These are phyloP conservation scores for Euphorbia corollata DNA, from an alignment of 441 rosid genomes.

Conservation along the genomic window DNA sequence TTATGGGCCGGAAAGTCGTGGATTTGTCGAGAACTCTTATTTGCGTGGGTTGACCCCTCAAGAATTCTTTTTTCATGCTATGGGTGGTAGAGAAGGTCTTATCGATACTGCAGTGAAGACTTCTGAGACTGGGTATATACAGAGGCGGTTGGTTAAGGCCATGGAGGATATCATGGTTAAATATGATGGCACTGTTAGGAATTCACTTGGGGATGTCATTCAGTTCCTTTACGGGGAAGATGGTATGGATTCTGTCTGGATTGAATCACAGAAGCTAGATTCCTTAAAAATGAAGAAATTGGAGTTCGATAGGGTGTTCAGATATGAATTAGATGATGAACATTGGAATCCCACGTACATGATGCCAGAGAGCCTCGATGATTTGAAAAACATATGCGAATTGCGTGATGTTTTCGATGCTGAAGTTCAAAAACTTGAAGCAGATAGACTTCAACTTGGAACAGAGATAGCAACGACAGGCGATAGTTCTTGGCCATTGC, in stretches of 20 bases:
- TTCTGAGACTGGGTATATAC: conserved; percentile 98
- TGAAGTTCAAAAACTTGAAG: conserved; percentile 78
- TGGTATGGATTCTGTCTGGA: conserved; percentile 99
- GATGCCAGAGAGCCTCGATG: conserved; percentile 73
- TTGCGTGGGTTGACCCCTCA: conserved; percentile 98
- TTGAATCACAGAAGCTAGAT: conserved; percentile 86
- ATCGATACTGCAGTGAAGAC: conserved; percentile 98
- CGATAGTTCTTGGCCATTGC: conserved; percentile 84
- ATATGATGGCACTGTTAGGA: conserved; percentile 97
- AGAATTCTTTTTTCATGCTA: conserved; percentile 97
- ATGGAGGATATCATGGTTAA: conserved; percentile 99
- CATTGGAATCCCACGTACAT: conserved; percentile 81
- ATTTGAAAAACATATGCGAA: conserved; percentile 75
- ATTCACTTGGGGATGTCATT: conserved; percentile 93
- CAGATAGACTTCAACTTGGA: conserved; percentile 72
- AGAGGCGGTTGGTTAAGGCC: conserved; percentile 96
- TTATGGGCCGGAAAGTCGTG: conserved; percentile 98
- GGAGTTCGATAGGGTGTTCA: conserved; percentile 67
- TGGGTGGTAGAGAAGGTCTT: conserved; percentile 99
- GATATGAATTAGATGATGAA: conserved; percentile 69
- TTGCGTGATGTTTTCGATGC: conserved; percentile 87
- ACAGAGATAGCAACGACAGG: conserved; percentile 87
- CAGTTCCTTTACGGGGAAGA: conserved; percentile 99
- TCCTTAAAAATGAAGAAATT: conserved; percentile 78
- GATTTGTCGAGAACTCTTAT: conserved; percentile 96